These are phyloP conservation scores for Fomitopsis serialis DNA, from an alignment of 768 basidiomycete species.

Conservation along the genomic window DNA sequence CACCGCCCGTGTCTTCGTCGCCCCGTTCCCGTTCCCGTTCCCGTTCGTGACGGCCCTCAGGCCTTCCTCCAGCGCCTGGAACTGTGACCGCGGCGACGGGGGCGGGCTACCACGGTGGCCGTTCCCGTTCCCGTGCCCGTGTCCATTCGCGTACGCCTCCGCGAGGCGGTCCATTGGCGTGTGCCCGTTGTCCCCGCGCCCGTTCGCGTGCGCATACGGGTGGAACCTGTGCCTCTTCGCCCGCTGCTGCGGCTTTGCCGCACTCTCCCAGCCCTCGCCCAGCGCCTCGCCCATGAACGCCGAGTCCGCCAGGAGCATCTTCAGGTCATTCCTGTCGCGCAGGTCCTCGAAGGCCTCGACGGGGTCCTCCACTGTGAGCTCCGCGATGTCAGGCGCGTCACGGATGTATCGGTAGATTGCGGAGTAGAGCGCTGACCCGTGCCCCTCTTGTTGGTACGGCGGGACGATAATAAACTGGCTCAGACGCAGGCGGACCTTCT, in stretches of 20 bases:
- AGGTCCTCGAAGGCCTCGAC: constrained; percentile 97
- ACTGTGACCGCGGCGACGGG: background rate
- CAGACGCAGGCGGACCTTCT: constrained; percentile 71
- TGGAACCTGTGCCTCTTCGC: constrained; percentile 30
- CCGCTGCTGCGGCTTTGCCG: constrained; percentile 17
- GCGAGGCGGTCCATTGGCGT: background rate
- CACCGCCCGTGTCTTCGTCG: background rate
- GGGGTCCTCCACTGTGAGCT: constrained; percentile 96
- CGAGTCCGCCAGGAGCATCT: constrained; percentile 61
- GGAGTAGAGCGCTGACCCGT: constrained; percentile 87
- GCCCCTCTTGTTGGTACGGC: constrained; percentile 84
- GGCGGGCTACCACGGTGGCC: background rate
- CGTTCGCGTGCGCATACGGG: background rate
- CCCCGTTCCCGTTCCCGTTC: constrained; percentile 30
- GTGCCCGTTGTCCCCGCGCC: background rate
- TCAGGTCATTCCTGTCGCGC: constrained; percentile 85
- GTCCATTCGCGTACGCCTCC: background rate
- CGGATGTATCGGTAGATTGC: constrained; percentile 79
- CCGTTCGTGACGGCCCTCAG: background rate
- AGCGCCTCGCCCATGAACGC: constrained; percentile 72
- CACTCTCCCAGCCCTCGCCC: constrained; percentile 29
- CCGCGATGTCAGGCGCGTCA: constrained; percentile 64
- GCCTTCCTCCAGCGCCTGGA: too few species aligned
- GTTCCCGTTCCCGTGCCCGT: background rate
- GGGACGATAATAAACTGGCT: constrained; percentile 94